Conservation (phyloP, 495 filamentous ascomycete species). For the Chaetomidium leptoderma region DNA sequence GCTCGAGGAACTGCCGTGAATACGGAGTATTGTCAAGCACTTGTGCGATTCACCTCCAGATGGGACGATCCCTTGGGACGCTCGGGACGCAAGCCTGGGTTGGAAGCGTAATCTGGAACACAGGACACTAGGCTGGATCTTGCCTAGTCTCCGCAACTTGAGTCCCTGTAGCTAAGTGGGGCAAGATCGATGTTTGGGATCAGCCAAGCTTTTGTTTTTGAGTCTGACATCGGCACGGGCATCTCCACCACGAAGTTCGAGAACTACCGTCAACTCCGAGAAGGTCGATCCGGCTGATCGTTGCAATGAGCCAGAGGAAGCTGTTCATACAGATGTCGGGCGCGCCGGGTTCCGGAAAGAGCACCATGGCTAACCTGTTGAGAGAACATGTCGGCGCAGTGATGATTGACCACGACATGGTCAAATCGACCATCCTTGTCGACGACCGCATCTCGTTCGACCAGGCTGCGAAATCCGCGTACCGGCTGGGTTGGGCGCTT, state of each 20-base stretch:
- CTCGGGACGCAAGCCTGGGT: too few relatives aligned
- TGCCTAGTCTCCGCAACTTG: constrained; percentile 7
- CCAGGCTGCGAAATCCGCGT: neutral
- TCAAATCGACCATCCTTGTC: neutral
- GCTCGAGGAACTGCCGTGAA: too few relatives aligned
- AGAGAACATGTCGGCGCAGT: neutral
- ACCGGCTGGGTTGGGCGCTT: neutral
- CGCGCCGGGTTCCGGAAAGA: neutral
- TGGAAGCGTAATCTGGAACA: neutral
- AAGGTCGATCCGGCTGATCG: too few relatives aligned
- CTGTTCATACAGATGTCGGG: neutral
- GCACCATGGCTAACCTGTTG: neutral
- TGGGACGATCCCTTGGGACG: too few relatives aligned
- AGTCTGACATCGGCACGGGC: too few relatives aligned
- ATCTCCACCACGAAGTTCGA: too few relatives aligned
- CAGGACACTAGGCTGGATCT: neutral
- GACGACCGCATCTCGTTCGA: neutral
- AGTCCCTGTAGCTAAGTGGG: neutral
- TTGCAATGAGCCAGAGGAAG: neutral
- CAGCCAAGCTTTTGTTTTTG: too few relatives aligned
- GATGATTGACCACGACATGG: neutral
- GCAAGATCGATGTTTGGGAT: neutral
- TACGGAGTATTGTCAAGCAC: too few relatives aligned
- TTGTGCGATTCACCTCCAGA: too few relatives aligned
- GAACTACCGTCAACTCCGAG: neutral